Percentiles rank a stretch among this genome's conserved stretches.
phyloP scores from a whole-genome alignment of 306 rosid species.

The Cucurbita pepo region DNA sequence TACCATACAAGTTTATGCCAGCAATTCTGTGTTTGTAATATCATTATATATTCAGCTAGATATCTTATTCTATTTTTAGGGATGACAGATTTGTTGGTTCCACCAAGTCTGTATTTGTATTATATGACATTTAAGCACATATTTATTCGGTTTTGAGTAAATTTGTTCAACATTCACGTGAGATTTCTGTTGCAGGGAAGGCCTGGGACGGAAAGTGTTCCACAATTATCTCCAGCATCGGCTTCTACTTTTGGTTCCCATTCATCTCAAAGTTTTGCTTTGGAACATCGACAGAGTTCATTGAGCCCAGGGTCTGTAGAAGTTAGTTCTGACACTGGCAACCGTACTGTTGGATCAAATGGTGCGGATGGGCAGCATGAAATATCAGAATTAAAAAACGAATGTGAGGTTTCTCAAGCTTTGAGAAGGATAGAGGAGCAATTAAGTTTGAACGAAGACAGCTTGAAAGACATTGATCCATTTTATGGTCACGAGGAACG shows the following conservation, averaged over 20 bases:
- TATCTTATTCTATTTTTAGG: not conserved
- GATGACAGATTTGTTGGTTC: not conserved
- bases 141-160: not conserved
- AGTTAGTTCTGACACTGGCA: conserved; percentile 37
- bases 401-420: conserved; percentile 42
- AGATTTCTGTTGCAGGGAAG: conserved; percentile 43
- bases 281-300: conserved; percentile 46
- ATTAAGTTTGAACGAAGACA: conserved; percentile 53
- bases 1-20: not conserved
- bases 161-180: not conserved
- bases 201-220: conserved; percentile 24
- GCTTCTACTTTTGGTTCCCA: conserved; percentile 27
- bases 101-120: not conserved
- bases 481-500: conserved; percentile 16
- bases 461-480: conserved; percentile 22
- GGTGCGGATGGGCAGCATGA: conserved; percentile 24
- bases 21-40: not conserved
- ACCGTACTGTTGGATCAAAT: conserved; percentile 19
- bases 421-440: conserved; percentile 55
- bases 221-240: conserved; percentile 34
- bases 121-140: not conserved
- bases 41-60: not conserved
- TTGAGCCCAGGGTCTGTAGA: conserved; percentile 57
- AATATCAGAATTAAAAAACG: conserved; percentile 21
- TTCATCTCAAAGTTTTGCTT: conserved; percentile 29